Conservation (phyloP, 129 eudicot species). For the Helianthus tuberosus region DNA sequence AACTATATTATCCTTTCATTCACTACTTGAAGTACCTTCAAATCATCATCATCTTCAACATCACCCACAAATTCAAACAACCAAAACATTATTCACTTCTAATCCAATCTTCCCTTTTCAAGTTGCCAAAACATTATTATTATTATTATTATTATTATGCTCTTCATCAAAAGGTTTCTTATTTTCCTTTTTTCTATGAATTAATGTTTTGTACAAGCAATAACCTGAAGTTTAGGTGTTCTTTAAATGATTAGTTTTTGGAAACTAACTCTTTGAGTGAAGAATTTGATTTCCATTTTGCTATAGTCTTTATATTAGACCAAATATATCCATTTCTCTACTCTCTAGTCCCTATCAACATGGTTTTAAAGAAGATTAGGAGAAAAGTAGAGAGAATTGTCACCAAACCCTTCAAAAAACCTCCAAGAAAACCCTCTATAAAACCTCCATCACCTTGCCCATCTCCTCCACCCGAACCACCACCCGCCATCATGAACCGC, state of each 20-base stretch:
- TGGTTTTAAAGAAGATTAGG: conserved; percentile 60
- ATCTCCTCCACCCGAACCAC: conserved; percentile 51
- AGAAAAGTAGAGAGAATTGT: conserved; percentile 50
- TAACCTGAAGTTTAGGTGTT: not conserved
- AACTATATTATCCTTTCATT: conserved; percentile 27
- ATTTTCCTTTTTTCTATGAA: not conserved
- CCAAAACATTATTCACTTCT: conserved; percentile 31
- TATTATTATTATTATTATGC: not conserved
- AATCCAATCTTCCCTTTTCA: conserved; percentile 29
- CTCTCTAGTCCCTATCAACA: conserved; percentile 22
- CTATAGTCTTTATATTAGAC: not conserved
- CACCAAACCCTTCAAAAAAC: conserved; percentile 69
- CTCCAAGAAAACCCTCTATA: conserved; percentile 33
- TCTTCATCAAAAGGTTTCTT: not conserved
- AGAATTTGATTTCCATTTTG: not conserved
- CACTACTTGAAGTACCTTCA: conserved; percentile 33
- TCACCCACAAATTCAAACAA: not conserved
- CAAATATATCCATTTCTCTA: not conserved
- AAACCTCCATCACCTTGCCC: conserved; percentile 34
- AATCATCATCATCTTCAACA: conserved; percentile 14
- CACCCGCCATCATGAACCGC: conserved; percentile 32
- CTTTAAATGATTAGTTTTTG: not conserved
- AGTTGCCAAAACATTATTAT: conserved; percentile 5
- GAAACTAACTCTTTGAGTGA: conserved; percentile 8
- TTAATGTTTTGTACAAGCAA: not conserved